Conservation (phyloP, 2,329 filamentous ascomycete genomes). For the Fusarium pseudonygamai region DNA sequence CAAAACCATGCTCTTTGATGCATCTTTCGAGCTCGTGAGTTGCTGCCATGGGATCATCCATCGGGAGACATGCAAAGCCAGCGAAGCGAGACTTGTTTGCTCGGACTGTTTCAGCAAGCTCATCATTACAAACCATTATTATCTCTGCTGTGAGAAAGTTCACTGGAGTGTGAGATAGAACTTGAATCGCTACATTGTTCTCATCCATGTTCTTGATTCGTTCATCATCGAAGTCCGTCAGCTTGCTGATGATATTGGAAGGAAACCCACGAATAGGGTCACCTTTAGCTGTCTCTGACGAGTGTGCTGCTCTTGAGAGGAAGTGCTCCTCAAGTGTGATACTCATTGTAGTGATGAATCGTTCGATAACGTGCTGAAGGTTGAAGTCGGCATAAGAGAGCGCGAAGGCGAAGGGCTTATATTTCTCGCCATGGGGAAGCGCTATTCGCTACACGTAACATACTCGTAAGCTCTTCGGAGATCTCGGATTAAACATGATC, state of each 20-base stretch:
- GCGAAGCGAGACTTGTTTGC: not conserved
- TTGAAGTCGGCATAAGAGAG: not conserved
- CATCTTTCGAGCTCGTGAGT: not conserved
- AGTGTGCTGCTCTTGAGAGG: not conserved
- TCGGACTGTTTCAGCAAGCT: not conserved
- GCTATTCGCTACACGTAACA: no score
- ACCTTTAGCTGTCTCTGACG: not conserved
- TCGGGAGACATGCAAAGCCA: not conserved
- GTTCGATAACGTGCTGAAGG: not conserved
- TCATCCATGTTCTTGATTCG: not conserved
- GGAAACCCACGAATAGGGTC: not conserved
- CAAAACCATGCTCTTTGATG: not conserved
- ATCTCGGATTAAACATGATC: not conserved
- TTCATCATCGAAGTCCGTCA: not conserved
- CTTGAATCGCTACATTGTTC: not conserved
- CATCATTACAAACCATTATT: not conserved
- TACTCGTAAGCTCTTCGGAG: not conserved
- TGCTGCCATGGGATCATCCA: not conserved
- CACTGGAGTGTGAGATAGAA: not conserved
- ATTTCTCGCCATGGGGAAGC: no score
- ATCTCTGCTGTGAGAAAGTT: not conserved
- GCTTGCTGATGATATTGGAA: not conserved
- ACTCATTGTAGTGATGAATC: not conserved
- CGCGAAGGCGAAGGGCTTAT: no score
- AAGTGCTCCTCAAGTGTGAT: not conserved